phyloP scores from a whole-genome alignment of 2,329 filamentous ascomycete species.

The Trichoderma sp. region DNA sequence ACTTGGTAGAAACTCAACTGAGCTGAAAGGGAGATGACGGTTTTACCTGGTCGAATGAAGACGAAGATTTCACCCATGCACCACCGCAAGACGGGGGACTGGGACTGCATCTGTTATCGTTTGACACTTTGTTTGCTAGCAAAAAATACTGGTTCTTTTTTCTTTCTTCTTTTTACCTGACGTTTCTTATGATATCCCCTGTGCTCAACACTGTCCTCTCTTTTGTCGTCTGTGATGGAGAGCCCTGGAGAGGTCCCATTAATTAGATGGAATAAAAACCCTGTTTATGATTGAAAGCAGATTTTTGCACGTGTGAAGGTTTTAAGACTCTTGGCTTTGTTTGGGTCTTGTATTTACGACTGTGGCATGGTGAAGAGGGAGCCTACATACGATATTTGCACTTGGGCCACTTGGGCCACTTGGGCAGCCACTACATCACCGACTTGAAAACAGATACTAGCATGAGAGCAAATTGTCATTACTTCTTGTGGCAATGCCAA shows the following conservation, averaged over 20 bases:
- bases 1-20: neutral
- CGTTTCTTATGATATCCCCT: slow-evolving; percentile 19
- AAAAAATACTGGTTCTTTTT: neutral
- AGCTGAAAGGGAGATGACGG: neutral
- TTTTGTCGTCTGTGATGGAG: neutral
- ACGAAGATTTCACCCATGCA: neutral
- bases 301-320: neutral
- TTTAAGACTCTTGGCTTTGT: neutral
- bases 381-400: neutral
- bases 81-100: slow-evolving; percentile 2
- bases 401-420: too few species aligned
- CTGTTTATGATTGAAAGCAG: neutral
- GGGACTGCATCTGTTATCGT: neutral
- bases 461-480: slow-evolving; percentile 7
- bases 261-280: slow-evolving; percentile 2
- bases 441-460: neutral
- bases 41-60: neutral
- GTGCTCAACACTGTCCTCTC: neutral
- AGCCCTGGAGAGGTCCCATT: neutral
- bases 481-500: slow-evolving; percentile 12
- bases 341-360: neutral
- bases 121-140: neutral
- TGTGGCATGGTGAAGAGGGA: neutral
- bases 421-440: neutral
- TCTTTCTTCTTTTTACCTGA: neutral